Conservation (phyloP, 78 protist genomes). For the Dictyostelium purpureum region DNA sequence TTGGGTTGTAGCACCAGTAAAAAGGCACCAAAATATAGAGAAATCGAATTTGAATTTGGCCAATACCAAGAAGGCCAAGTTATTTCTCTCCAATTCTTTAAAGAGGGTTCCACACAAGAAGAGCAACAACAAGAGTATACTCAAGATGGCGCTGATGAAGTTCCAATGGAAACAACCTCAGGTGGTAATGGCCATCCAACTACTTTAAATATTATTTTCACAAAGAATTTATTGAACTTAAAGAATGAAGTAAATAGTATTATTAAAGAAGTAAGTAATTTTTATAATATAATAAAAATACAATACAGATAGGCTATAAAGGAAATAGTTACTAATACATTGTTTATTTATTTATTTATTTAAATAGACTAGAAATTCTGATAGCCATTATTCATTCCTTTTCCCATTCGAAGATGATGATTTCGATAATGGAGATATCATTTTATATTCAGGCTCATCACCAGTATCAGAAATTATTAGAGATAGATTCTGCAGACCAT, state of each 20-base stretch:
- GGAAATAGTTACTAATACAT: no score
- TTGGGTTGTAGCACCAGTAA: not conserved
- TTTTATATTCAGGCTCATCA: slow-evolving; percentile 19
- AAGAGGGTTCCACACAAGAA: not conserved
- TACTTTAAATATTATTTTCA: not conserved
- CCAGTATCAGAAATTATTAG: slow-evolving; percentile 2
- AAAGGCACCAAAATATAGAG: not conserved
- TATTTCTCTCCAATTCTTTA: not conserved
- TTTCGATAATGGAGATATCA: slow-evolving; percentile 50
- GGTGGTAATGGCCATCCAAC: not conserved
- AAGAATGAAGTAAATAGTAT: not conserved
- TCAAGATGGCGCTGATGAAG: not conserved
- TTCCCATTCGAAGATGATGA: not conserved
- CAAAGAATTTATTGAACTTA: not conserved
- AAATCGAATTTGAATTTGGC: not conserved
- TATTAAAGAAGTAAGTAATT: not conserved
- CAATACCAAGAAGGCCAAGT: not conserved
- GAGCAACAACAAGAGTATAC: not conserved
- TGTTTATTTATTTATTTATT: not conserved
- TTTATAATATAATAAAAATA: not conserved
- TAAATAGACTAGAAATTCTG: not conserved
- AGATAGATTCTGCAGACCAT: slow-evolving; percentile 29
- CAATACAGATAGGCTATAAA: no score
- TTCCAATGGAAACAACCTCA: not conserved
- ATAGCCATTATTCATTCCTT: not conserved